These are phyloP conservation scores for Phaeosphaeria sp. DNA, from an alignment of 2,329 filamentous ascomycete genomes.

Conservation along the genomic window DNA sequence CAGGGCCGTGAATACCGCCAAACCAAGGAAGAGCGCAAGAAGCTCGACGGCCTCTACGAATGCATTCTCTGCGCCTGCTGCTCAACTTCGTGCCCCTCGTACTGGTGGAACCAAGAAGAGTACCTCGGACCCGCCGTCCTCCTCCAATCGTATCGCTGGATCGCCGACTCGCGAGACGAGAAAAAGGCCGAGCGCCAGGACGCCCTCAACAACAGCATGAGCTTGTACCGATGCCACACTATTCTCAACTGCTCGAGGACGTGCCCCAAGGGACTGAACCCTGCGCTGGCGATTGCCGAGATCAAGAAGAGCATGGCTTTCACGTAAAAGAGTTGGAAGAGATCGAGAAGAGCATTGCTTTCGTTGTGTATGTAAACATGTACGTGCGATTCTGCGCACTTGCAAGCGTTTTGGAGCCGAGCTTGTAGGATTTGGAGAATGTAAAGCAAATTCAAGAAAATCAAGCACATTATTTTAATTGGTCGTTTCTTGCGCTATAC, in stretches of 20 bases:
- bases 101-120: slow-evolving; percentile 99
- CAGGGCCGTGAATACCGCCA: slow-evolving; percentile 93
- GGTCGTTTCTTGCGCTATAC: too few species aligned
- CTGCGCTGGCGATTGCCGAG: slow-evolving; percentile 91
- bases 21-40: slow-evolving; percentile 88
- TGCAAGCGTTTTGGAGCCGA: slow-evolving; percentile 16
- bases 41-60: slow-evolving; percentile 98
- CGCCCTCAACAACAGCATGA: slow-evolving; percentile 98
- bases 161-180: slow-evolving; percentile 94
- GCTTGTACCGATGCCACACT: slow-evolving; percentile 97
- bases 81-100: slow-evolving; percentile 98
- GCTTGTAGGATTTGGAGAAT: slow-evolving; percentile 25
- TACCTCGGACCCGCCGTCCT: slow-evolving; percentile 97
- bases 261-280: slow-evolving; percentile 98
- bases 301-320: slow-evolving; percentile 97
- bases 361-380: slow-evolving; percentile 18
- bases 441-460: slow-evolving; percentile 21
- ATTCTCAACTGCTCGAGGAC: slow-evolving; percentile 98
- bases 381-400: not conserved
- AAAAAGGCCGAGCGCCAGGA: slow-evolving; percentile 85
- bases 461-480: not conserved
- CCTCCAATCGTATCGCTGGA: slow-evolving; percentile 97
- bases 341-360: not conserved
- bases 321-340: slow-evolving; percentile 27
- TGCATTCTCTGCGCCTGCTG: slow-evolving; percentile 99